Evolutionary conservation across 371 early-diverging fungal species (phyloP).

Genomic region (Mucor lusitanicus): DNA sequence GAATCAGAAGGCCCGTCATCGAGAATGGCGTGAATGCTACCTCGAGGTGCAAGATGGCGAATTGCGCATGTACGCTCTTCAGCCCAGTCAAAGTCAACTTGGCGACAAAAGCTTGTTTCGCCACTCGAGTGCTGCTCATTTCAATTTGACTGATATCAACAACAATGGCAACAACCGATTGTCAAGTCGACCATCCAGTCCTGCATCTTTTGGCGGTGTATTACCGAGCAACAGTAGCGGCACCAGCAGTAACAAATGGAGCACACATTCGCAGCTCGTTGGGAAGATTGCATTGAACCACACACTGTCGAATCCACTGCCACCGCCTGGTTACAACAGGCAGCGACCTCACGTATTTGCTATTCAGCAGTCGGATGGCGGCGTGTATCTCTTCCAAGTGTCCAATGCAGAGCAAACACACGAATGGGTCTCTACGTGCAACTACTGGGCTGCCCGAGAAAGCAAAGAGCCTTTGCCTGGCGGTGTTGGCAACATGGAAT

Average conservation of each 20-base stretch:
- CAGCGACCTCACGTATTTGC: slow-evolving; percentile 85
- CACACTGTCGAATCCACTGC: slow-evolving; percentile 78
- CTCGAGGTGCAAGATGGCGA: slow-evolving; percentile 72
- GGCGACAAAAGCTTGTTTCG: slow-evolving; percentile 20
- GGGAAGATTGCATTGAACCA: slow-evolving; percentile 79
- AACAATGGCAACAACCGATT: neutral
- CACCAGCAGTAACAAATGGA: slow-evolving; percentile 7
- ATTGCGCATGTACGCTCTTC: slow-evolving; percentile 77
- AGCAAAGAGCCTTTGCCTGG: slow-evolving; percentile 88
- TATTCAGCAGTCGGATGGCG: slow-evolving; percentile 79
- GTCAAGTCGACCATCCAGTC: neutral
- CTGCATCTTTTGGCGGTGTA: slow-evolving; percentile 3
- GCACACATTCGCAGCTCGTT: slow-evolving; percentile 40
- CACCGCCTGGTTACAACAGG: slow-evolving; percentile 82
- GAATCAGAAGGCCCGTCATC: slow-evolving; percentile 75
- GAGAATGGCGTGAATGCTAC: slow-evolving; percentile 86
- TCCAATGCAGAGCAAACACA: slow-evolving; percentile 65
- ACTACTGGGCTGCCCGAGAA: slow-evolving; percentile 92
- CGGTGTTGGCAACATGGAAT: slow-evolving; percentile 84
- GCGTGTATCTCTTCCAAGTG: slow-evolving; percentile 85
- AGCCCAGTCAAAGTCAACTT: slow-evolving; percentile 28
- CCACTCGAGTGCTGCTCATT: slow-evolving; percentile 14
- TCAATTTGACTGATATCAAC: neutral
- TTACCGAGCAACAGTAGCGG: neutral
- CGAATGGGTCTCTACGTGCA: slow-evolving; percentile 87